Base-by-base conservation (phyloP, 805 yeast species). In the Candida vaughaniae region DNA sequence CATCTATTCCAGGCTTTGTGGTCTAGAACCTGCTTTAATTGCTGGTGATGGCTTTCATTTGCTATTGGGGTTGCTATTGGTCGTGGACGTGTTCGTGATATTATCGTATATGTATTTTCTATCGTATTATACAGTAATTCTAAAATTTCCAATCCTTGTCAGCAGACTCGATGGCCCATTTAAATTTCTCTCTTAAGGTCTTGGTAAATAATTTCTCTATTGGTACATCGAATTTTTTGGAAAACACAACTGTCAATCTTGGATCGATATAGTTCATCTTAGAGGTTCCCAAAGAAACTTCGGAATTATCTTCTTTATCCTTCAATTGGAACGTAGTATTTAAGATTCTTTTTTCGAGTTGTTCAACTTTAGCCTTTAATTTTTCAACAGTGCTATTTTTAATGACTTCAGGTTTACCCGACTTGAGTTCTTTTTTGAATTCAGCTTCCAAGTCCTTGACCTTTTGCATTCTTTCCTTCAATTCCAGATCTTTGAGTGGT, bases 221-320 rank as follows among this genome's bases (percentile, higher is more conserved):
- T 6, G 98, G 98, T 15, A 91, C 96, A 37, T 78, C 71, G 56
- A 67, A 88, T 61, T 80, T 85, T 60, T 89, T 90, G 35, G 95
- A 77, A 55, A 89, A 91, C 74, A 85, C 80, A 16, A 88, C 96
- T 0, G 95, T 80, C 49, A 91, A 67, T 47, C 98, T 73, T 17
- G 98, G 98, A 60, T 91, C 98, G 42, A 91, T 91, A 69, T 91
- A 91, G 61, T 91, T 91, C 73, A 86, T 79, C 67, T 91, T 91
- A 17, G 95, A 86, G 0, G 98, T 91, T 31, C 95, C 89, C 47
- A 91, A 68, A 0, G 97, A 90, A 18, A 91, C 97, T 47, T 86
- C 86, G 0, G 96, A 86, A 57, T 90, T 90, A 56, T 89, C 97
- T 57, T 91, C 95, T 60, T 86, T 89, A 57, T 90, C 97, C 59